Percentiles rank a stretch among this genome's conserved stretches.
Conservation (phyloP, 2,329 filamentous ascomycete species). For the Hypoxylon sp. region DNA sequence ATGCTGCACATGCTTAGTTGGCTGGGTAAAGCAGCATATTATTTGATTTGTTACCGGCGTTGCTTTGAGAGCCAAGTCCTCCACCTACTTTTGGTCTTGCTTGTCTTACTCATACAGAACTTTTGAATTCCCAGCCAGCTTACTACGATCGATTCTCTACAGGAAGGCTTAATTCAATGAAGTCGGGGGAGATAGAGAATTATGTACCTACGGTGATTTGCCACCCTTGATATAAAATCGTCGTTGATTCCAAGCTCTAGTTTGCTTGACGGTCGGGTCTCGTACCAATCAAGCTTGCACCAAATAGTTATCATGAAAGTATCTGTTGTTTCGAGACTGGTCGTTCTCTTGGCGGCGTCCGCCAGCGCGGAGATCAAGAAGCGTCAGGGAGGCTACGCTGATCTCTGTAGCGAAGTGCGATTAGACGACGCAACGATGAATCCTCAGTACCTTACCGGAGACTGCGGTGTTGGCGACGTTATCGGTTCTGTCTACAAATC, state of each 20-base stretch:
- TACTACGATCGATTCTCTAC: neutral
- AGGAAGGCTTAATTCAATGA: neutral
- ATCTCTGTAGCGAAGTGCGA: neutral
- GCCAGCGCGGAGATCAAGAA: neutral
- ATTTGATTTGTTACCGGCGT: neutral
- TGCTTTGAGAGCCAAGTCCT: neutral
- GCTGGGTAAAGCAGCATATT: neutral
- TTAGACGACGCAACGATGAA: constrained; percentile 2
- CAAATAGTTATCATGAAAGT: neutral
- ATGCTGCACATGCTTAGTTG: neutral
- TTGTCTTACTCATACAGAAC: neutral
- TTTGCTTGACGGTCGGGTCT: neutral
- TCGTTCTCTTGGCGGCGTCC: neutral
- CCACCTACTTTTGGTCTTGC: neutral
- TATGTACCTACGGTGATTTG: neutral
- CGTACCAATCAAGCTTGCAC: neutral
- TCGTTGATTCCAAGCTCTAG: neutral
- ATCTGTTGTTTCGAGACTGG: neutral
- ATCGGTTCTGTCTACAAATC: neutral
- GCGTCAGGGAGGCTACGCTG: neutral
- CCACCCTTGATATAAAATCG: neutral
- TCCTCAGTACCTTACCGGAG: neutral
- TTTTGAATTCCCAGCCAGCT: neutral
- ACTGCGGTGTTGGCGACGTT: neutral
- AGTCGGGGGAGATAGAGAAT: neutral